Conservation (phyloP, 345 rosid species). For the Kandelia obovata region DNA sequence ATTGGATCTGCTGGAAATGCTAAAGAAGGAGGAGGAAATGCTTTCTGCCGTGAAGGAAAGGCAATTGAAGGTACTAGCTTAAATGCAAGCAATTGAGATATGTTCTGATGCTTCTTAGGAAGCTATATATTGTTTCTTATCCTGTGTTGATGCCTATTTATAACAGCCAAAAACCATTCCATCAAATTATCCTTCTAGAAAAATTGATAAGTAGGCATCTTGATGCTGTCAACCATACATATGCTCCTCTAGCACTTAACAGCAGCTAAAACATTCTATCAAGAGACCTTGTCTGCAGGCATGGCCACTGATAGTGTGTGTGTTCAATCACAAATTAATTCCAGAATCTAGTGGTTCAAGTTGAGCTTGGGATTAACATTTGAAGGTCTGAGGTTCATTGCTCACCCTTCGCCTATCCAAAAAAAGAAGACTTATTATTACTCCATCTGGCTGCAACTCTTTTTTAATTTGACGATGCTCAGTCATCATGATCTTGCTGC, state of each 20-base stretch:
- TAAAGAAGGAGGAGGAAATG: conserved; percentile 87
- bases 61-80: conserved; percentile 51
- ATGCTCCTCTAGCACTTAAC: too few species aligned
- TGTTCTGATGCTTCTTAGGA: conserved; percentile 7
- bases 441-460: neutral
- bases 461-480: neutral
- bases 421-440: neutral
- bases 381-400: too few species aligned
- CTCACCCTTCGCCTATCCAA: too few species aligned
- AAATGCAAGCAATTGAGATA: neutral
- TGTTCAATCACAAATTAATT: neutral
- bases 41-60: conserved; percentile 74
- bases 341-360: neutral
- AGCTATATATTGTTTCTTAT: neutral
- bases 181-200: too few species aligned
- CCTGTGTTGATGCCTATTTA: neutral
- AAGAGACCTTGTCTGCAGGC: neutral
- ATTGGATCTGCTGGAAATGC: conserved; percentile 76
- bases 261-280: too few species aligned
- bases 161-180: too few species aligned
- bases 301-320: neutral
- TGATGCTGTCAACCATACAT: too few species aligned
- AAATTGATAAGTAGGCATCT: too few species aligned
- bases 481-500: too few species aligned
- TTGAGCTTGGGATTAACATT: too few species aligned